Conservation (phyloP, 2,329 filamentous ascomycete genomes). For the Calonectria naviculata region DNA sequence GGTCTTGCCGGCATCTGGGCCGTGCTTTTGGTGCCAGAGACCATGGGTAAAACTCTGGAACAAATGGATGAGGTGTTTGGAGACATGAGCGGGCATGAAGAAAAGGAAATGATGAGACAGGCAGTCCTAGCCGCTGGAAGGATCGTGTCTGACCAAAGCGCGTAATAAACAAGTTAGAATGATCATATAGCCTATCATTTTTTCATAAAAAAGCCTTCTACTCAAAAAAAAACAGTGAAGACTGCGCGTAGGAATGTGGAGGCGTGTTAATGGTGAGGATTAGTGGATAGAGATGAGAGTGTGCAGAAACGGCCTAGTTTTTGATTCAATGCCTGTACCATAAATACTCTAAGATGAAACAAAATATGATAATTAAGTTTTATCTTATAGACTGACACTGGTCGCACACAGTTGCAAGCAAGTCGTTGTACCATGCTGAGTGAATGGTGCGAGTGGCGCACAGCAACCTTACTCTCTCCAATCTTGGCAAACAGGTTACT, state of each 20-base stretch:
- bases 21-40: background rate
- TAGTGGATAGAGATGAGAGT: background rate
- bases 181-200: background rate
- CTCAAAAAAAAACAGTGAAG: background rate
- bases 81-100: background rate
- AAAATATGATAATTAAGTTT: too few species aligned
- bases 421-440: too few species aligned
- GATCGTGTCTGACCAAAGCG: background rate
- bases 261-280: too few species aligned
- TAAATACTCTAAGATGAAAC: too few species aligned
- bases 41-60: background rate
- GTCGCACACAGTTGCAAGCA: too few species aligned
- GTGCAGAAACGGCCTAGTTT: too few species aligned
- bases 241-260: background rate
- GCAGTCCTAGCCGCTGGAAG: background rate
- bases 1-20: background rate
- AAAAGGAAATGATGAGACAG: background rate
- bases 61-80: conserved; percentile 1
- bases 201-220: background rate
- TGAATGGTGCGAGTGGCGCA: too few species aligned
- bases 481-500: too few species aligned
- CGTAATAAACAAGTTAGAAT: background rate
- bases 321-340: too few species aligned
- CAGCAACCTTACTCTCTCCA: too few species aligned
- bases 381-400: too few species aligned